Evolutionary conservation across 768 basidiomycete genomes (phyloP), one percentile per base, ranked within the genome.

Genomic region (Leccinum subtestaceum): DNA sequence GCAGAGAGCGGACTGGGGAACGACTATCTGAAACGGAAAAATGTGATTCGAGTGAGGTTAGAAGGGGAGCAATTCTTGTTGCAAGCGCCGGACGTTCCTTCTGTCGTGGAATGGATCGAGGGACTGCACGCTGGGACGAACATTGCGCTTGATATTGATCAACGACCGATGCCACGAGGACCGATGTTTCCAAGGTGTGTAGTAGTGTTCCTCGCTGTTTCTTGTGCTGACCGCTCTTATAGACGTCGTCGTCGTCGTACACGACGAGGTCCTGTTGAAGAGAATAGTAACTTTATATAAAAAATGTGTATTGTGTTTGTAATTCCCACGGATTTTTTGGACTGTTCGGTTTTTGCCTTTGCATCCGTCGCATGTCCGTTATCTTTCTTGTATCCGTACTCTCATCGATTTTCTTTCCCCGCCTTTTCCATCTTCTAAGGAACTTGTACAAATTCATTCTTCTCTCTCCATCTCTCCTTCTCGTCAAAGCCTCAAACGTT

Each of bases 21-120:
- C 59, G 97, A 99, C 72, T 99, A 99, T 74, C 38, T 85, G 63
- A 98, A 98, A 81, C 80, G 95, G 62, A 89, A 85, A 78, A 91
- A 98, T 71, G 96, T 98, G 48, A 94, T 98, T 34, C 81, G 97
- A 21, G 84, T 98, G 29, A 76, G 96, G 58, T 77, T 94, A 63
- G 94, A 97, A 71, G 97, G 96, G 12, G 93, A 98, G 77, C 97
- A 99, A 76, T 99, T 99, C 74, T 77, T 99, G 65, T 67, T 99
- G 65, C 96, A 99, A 75, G 91, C 92, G 3, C 83, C 80, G 52
- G 88, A 91, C 68, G 87, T 94, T 40, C 80, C 85, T 47, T 84
- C 86, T 27, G 95, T 98, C 2, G 92, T 98, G 56, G 85, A 89
- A 55, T 95, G 96, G 94, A 95, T 99, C 61, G 96, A 99, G 89